Evolutionary conservation across 257 asterid genomes (phyloP).

Genomic region (Datura wrightii): DNA sequence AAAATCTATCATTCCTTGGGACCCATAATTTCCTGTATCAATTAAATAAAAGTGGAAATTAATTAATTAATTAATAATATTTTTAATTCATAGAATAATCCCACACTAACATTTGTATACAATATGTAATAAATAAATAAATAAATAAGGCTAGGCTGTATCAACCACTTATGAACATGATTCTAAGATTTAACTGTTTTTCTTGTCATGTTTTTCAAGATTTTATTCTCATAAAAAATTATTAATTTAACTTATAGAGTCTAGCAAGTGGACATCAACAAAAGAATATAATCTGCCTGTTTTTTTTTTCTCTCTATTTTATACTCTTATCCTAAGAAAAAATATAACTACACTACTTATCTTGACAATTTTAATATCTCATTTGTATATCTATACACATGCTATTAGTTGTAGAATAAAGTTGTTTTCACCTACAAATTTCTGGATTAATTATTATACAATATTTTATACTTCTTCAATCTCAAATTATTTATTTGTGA

Average conservation of each 20-base stretch:
- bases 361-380: background rate
- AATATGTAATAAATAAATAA: slow-evolving; percentile 18
- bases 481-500: no score
- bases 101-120: slow-evolving; percentile 7
- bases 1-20: slow-evolving; percentile 62
- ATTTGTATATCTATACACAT: background rate
- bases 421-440: background rate
- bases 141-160: no score
- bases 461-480: no score
- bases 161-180: slow-evolving; percentile 21
- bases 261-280: slow-evolving; percentile 20
- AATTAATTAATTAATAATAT: slow-evolving; percentile 7
- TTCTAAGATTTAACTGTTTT: slow-evolving; percentile 17
- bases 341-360: background rate
- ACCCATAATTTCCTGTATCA: slow-evolving; percentile 54
- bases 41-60: slow-evolving; percentile 27
- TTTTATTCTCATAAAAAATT: background rate
- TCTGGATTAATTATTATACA: background rate
- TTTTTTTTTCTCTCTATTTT: background rate
- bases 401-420: slow-evolving; percentile 19
- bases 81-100: background rate
- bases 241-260: background rate
- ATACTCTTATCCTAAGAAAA: background rate
- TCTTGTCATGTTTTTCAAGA: slow-evolving; percentile 18
- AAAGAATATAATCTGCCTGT: background rate